These are phyloP conservation scores for Grosmannia serpens DNA, from an alignment of 2,329 filamentous ascomycete species.

Conservation along the genomic window DNA sequence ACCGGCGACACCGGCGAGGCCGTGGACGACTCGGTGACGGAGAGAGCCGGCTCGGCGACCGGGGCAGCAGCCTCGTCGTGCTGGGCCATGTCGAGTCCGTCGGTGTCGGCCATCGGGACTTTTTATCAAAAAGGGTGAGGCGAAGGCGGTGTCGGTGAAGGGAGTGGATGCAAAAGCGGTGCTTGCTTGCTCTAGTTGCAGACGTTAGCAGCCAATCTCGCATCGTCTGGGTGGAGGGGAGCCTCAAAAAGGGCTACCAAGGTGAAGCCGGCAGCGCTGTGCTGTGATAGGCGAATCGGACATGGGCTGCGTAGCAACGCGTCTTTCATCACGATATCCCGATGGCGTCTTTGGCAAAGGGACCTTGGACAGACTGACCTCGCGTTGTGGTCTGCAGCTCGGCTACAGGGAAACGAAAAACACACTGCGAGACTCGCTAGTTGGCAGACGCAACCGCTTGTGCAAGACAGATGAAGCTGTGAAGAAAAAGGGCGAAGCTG, in stretches of 20 bases:
- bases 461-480: not conserved
- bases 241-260: no score
- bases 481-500: not conserved
- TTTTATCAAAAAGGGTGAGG: not conserved
- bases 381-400: not conserved
- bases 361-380: not conserved
- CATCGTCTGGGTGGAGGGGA: not conserved
- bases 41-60: not conserved
- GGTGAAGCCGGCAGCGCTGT: no score
- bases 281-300: no score
- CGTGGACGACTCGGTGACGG: not conserved
- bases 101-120: constrained; percentile 22
- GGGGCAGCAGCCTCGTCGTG: constrained; percentile 14
- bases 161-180: not conserved
- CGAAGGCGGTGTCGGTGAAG: not conserved
- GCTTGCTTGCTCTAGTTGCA: not conserved
- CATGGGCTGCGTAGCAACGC: not conserved
- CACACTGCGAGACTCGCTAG: not conserved
- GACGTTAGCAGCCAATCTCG: not conserved
- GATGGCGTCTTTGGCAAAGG: not conserved
- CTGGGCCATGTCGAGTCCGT: constrained; percentile 19
- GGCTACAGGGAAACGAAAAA: not conserved
- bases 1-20: not conserved
- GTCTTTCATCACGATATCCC: not conserved
- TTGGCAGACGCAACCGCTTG: not conserved